Conservation (phyloP, 345 rosid genomes). For the Euphorbia peplus region DNA sequence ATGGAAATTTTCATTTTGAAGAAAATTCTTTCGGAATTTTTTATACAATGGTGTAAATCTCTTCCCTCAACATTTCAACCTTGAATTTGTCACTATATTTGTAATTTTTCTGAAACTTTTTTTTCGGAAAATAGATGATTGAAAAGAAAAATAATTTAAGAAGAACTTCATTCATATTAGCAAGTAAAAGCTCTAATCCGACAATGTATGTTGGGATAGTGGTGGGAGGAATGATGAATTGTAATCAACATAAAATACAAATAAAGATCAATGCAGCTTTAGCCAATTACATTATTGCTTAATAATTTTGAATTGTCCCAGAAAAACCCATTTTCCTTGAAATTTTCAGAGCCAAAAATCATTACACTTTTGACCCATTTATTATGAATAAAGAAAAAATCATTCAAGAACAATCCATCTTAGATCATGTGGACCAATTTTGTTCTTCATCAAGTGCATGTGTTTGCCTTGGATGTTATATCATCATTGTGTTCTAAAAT, state of each 20-base stretch:
- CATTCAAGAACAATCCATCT: neutral
- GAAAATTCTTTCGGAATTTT: too few species aligned
- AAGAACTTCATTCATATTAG: too few species aligned
- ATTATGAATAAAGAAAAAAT: neutral
- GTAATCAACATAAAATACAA: neutral
- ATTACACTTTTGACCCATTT: conserved; percentile 6
- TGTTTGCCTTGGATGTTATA: too few species aligned
- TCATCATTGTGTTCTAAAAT: too few species aligned
- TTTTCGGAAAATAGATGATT: too few species aligned
- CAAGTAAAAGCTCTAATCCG: neutral
- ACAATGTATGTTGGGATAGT: neutral
- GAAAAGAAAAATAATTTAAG: neutral
- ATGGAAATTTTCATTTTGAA: too few species aligned
- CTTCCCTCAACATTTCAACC: too few species aligned
- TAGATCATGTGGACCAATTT: conserved; percentile 8
- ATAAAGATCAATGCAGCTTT: neutral
- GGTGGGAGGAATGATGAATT: neutral
- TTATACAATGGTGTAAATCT: too few species aligned
- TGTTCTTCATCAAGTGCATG: too few species aligned
- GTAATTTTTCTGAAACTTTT: too few species aligned
- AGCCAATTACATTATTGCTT: neutral
- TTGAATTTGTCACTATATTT: too few species aligned
- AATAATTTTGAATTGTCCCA: conserved; percentile 7
- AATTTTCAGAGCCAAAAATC: neutral
- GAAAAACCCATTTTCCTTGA: neutral